Base-by-base conservation (phyloP, 768 basidiomycete species). In the Termitomyces titanicus region DNA sequence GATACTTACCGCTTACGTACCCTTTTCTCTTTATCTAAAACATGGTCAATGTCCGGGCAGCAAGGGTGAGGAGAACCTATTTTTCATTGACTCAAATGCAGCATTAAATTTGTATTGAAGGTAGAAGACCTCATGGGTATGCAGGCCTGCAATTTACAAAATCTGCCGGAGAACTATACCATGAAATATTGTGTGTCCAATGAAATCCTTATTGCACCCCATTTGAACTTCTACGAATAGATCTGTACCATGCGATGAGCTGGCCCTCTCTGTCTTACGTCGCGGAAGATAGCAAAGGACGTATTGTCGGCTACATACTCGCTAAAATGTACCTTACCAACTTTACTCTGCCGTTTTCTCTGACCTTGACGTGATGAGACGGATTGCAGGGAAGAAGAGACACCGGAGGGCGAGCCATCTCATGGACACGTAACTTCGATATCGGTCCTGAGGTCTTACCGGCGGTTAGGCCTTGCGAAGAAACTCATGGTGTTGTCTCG, bases 341-440 rank as follows among this genome's bases (percentile, higher is more conserved):
- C 33, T 60, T 46, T 43, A 48, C 24, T 40, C 24, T 46, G 20
- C 37, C 34, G 46, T 24, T 51, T 53, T 33, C 25, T 40, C 43
- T 47, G 55, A 48, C 51, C 47, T 55, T 64, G 38, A 63, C 43
- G 24, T 51, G 29, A 38, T 55, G 53, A 49, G 57, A 35, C 51
- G 47, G 33, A 53, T 57, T 29, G 22, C 62, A 90, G 88, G 85
- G 89, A 92, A 60, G 86, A 81, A 64, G 79, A 86, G 43, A 74
- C 76, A 12, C 68, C 74, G 12, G 72, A 87, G 61, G 85, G 86
- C 33, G 81, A 83, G 39, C 82, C 82, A 42, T 82, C 86, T 1
- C 91, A 94, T 64, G 96, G 96, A 1, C 96, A 98, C 68, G 94
- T 98, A 62, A 98, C 94, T 0, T 97, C 94, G 17, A 96, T 98